A percentile compares a stretch with the other conserved stretches of the same genome.
Conservation (phyloP, 805 yeast genomes). For the Candida vaughaniae region DNA sequence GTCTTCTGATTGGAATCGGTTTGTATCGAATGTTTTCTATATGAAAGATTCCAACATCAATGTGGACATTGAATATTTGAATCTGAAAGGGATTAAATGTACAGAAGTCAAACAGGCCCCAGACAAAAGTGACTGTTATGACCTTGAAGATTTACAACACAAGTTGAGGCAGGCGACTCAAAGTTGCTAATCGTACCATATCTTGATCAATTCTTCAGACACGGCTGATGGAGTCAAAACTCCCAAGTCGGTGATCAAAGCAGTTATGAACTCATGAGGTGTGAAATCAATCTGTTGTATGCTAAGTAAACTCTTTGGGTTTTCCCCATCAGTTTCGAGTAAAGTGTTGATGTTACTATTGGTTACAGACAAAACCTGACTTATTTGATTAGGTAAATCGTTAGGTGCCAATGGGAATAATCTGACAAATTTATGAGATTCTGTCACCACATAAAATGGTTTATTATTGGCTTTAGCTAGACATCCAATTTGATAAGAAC, state of each 20-base stretch:
- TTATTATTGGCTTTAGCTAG: conserved; percentile 86
- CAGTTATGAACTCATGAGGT: conserved; percentile 93
- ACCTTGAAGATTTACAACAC: conserved; percentile 39
- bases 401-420: conserved; percentile 92
- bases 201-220: conserved; percentile 95
- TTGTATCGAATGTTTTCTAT: conserved; percentile 65
- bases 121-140: conserved; percentile 31
- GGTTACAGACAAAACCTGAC: conserved; percentile 21
- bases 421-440: conserved; percentile 93
- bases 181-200: conserved; percentile 80
- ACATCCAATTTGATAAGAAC: conserved; percentile 93
- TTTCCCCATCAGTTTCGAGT: neutral
- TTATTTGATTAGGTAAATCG: conserved; percentile 65
- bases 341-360: conserved; percentile 17
- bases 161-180: conserved; percentile 16
- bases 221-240: conserved; percentile 97
- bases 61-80: conserved; percentile 45
- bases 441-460: conserved; percentile 93
- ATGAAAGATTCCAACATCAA: conserved; percentile 49
- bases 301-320: conserved; percentile 17
- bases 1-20: conserved; percentile 37
- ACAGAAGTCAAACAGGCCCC: conserved; percentile 32
- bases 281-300: conserved; percentile 76
- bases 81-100: conserved; percentile 47
- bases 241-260: conserved; percentile 93